Evolutionary conservation across 345 rosid species (phyloP).

Genomic region (Carallia pectinifolia): DNA sequence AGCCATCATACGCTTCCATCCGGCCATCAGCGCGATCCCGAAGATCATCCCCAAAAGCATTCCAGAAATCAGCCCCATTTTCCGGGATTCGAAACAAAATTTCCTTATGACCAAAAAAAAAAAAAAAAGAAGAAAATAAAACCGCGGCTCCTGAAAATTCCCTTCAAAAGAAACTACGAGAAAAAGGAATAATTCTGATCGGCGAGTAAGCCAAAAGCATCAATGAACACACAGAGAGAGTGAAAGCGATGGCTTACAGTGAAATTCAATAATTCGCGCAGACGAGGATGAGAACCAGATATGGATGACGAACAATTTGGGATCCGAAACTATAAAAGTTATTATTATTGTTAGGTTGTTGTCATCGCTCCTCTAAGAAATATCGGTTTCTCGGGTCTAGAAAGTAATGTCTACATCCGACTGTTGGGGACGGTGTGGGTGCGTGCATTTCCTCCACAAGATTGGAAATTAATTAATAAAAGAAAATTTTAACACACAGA

Average conservation of each 20-base stretch:
- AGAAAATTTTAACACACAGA: neutral
- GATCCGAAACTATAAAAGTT: too few species aligned
- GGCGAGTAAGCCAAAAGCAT: neutral
- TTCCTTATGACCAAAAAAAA: neutral
- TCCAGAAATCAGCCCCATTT: constrained; percentile 94
- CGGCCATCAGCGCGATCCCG: constrained; percentile 92
- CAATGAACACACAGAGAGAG: neutral
- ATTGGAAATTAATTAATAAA: neutral
- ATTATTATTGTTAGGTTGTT: too few species aligned
- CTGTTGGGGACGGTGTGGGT: neutral
- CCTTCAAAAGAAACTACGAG: neutral
- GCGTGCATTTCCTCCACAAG: neutral
- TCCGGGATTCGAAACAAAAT: constrained; percentile 23
- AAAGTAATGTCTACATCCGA: neutral
- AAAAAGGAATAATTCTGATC: too few species aligned
- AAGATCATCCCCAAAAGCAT: constrained; percentile 70
- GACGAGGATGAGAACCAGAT: neutral
- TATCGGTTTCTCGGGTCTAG: neutral
- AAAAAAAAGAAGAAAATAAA: neutral
- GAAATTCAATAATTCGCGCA: neutral
- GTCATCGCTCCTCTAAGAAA: neutral
- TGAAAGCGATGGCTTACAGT: neutral
- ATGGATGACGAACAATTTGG: too few species aligned
- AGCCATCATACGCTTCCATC: constrained; percentile 90
- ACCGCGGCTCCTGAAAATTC: neutral